These are phyloP conservation scores for Penicillium sp. DNA, from an alignment of 2,329 filamentous ascomycete genomes.

Conservation along the genomic window DNA sequence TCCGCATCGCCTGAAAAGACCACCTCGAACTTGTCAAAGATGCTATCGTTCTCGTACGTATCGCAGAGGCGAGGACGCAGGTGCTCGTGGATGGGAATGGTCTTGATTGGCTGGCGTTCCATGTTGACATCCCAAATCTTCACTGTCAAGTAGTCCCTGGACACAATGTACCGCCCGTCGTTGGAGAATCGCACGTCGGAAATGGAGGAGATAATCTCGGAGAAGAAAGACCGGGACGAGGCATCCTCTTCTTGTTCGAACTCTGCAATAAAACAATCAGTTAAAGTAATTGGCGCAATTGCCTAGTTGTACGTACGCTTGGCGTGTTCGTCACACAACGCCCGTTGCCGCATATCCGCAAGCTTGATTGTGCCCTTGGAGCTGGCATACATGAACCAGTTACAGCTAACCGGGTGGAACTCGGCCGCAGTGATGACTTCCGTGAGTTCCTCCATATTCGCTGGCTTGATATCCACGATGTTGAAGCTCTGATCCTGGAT, in stretches of 20 bases:
- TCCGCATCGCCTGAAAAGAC: constrained; percentile 96
- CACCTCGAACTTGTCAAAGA: constrained; percentile 99
- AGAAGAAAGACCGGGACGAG: constrained; percentile 95
- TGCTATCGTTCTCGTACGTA: constrained; percentile 98
- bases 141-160: constrained; percentile 93
- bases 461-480: constrained; percentile 98
- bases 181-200: constrained; percentile 96
- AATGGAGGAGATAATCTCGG: constrained; percentile 98
- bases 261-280: constrained; percentile 47
- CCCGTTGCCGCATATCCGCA: constrained; percentile 95
- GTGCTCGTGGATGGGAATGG: constrained; percentile 96
- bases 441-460: constrained; percentile 98
- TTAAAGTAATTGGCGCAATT: constrained; percentile 8
- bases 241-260: constrained; percentile 99
- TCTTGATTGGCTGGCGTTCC: constrained; percentile 95
- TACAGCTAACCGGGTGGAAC: constrained; percentile 93
- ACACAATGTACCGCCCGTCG: constrained; percentile 93
- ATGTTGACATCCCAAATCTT: constrained; percentile 99
- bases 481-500: constrained; percentile 99
- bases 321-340: constrained; percentile 86
- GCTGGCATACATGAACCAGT: constrained; percentile 99
- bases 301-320: constrained; percentile 59
- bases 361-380: constrained; percentile 98
- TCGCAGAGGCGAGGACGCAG: constrained; percentile 88
- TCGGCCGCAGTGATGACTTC: constrained; percentile 98